Conservation (phyloP, 2,329 filamentous ascomycete genomes). For the Chrysoporthe austroafricana region DNA sequence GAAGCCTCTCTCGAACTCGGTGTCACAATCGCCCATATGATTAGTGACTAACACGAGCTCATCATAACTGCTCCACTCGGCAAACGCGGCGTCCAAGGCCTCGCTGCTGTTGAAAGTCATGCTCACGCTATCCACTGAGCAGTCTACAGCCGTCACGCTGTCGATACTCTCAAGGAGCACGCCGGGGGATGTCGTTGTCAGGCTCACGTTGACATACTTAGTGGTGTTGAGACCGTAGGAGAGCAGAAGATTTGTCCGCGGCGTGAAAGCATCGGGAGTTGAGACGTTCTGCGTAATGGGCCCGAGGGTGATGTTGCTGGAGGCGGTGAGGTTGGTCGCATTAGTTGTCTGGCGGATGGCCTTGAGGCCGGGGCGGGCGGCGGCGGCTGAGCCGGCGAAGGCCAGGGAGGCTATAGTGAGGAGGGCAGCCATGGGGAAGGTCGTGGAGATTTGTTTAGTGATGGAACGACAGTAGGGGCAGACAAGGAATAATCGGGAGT, state of each 20-base stretch:
- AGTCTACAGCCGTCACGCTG: slow-evolving; percentile 17
- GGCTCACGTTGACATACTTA: slow-evolving; percentile 19
- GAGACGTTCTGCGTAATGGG: slow-evolving; percentile 9
- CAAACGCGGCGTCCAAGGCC: slow-evolving; percentile 8
- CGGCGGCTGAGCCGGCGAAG: slow-evolving; percentile 12
- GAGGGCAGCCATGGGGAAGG: not conserved
- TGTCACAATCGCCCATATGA: slow-evolving; percentile 24
- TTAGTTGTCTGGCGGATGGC: slow-evolving; percentile 13
- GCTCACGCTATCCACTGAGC: slow-evolving; percentile 14
- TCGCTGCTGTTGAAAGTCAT: slow-evolving; percentile 19
- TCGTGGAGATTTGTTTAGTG: not conserved
- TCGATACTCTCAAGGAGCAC: slow-evolving; percentile 22
- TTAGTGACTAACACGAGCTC: slow-evolving; percentile 23
- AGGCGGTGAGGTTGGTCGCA: slow-evolving; percentile 2
- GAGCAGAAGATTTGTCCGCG: slow-evolving; percentile 14
- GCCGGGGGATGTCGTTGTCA: slow-evolving; percentile 13
- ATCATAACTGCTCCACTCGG: slow-evolving; percentile 18
- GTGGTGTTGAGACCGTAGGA: slow-evolving; percentile 18
- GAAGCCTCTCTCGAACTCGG: slow-evolving; percentile 23
- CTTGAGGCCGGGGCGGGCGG: slow-evolving; percentile 7
- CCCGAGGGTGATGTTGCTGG: slow-evolving; percentile 21
- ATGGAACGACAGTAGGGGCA: not conserved
- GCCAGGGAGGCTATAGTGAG: slow-evolving; percentile 16
- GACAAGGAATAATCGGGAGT: too few species aligned
- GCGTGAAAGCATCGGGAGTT: not conserved